Evolutionary conservation across 2,329 filamentous ascomycete species (phyloP).

Genomic region (Kalaharituber pfeilii): DNA sequence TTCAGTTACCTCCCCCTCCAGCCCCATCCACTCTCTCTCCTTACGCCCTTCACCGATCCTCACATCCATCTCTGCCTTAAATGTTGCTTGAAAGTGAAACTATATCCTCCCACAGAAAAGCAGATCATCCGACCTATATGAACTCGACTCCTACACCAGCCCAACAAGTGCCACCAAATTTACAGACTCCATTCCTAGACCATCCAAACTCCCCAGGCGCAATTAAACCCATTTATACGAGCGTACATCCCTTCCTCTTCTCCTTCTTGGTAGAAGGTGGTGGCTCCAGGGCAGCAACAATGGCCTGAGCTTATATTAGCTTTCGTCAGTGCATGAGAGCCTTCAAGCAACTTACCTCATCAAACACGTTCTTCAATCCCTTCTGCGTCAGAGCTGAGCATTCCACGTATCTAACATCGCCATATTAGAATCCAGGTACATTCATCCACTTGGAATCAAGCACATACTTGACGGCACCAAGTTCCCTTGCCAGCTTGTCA

Average conservation of each 20-base stretch:
- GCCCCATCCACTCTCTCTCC: no score
- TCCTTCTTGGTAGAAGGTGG: slow-evolving; percentile 71
- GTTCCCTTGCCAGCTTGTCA: slow-evolving; percentile 87
- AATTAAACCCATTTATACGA: slow-evolving; percentile 38
- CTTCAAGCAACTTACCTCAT: slow-evolving; percentile 54
- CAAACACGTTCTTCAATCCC: slow-evolving; percentile 97
- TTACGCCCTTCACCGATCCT: no score
- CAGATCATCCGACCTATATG: slow-evolving; percentile 13
- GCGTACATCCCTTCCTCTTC: slow-evolving; percentile 56
- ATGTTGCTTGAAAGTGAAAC: no score
- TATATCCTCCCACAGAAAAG: slow-evolving; percentile 16
- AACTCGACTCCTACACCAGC: slow-evolving; percentile 7
- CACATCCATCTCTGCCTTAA: no score
- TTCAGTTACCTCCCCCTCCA: no score
- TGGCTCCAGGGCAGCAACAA: slow-evolving; percentile 86
- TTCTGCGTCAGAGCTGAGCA: slow-evolving; percentile 96
- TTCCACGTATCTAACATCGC: slow-evolving; percentile 47
- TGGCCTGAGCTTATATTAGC: slow-evolving; percentile 44
- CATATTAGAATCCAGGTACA: not conserved
- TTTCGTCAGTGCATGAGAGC: not conserved
- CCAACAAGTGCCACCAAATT: not conserved
- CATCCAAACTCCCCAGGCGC: not conserved
- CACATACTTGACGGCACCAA: slow-evolving; percentile 77
- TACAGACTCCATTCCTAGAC: not conserved
- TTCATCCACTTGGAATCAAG: not conserved